Percentiles rank a stretch among this genome's conserved stretches.
Conservation (phyloP, 2,329 filamentous ascomycete genomes). For the Calonectria crousiana region DNA sequence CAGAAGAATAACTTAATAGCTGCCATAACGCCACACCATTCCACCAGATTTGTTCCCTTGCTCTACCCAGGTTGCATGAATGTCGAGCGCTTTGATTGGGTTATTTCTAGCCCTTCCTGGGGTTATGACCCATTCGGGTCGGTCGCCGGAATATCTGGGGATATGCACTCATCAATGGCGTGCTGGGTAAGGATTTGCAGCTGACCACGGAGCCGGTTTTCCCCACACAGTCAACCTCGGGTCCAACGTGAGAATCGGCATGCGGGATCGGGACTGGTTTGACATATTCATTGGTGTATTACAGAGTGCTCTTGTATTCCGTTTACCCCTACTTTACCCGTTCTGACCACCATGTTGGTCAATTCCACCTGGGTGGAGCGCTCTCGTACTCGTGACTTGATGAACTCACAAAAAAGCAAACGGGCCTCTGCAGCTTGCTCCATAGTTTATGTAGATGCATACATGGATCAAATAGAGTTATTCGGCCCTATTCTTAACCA, state of each 20-base stretch:
- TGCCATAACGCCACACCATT: not conserved
- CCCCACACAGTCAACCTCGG: not conserved
- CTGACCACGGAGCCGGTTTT: not conserved
- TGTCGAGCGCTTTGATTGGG: not conserved
- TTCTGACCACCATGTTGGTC: not conserved
- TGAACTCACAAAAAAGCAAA: not conserved
- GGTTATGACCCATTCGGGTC: not conserved
- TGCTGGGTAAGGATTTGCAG: not conserved
- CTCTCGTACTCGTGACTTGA: not conserved
- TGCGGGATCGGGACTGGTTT: not conserved
- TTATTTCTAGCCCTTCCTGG: not conserved
- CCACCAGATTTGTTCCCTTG: not conserved
- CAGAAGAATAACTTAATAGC: not conserved
- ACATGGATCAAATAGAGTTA: not conserved
- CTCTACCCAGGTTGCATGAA: not conserved
- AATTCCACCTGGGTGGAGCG: not conserved
- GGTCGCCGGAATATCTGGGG: not conserved
- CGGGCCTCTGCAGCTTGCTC: not conserved
- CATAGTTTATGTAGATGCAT: not conserved
- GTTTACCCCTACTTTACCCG: not conserved
- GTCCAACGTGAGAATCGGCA: constrained; percentile 4
- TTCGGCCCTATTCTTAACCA: not conserved
- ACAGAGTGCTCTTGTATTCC: not conserved
- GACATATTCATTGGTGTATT: not conserved
- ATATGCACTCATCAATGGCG: not conserved